Conservation (phyloP, 176 grass and related monocot species). For the Aegilops tauschii region DNA sequence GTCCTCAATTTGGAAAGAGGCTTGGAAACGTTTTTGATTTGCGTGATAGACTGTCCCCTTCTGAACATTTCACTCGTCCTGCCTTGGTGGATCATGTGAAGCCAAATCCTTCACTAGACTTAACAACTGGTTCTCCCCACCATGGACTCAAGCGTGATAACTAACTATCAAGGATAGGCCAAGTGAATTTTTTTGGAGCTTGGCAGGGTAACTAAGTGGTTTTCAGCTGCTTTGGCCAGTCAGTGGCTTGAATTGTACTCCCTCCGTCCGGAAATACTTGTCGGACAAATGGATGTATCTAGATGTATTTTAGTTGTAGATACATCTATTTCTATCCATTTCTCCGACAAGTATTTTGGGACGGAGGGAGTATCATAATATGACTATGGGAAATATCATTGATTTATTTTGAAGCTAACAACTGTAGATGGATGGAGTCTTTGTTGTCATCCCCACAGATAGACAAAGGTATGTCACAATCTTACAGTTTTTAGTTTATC, state of each 20-base stretch:
- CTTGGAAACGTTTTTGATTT: slow-evolving; percentile 74
- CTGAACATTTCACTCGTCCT: slow-evolving; percentile 55
- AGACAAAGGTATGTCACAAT: slow-evolving; percentile 23
- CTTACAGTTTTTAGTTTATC: background rate
- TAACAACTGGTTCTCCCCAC: slow-evolving; percentile 49
- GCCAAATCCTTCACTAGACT: slow-evolving; percentile 64
- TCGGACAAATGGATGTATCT: no score
- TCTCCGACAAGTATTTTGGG: no score
- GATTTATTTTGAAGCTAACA: slow-evolving; percentile 38
- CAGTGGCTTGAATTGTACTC: slow-evolving; percentile 30
- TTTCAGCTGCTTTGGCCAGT: slow-evolving; percentile 41
- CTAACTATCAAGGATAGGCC: slow-evolving; percentile 29
- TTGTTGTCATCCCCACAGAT: slow-evolving; percentile 35
- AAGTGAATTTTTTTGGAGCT: slow-evolving; percentile 34
- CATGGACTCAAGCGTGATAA: slow-evolving; percentile 38
- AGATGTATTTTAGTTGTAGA: no score
- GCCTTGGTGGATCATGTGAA: slow-evolving; percentile 54
- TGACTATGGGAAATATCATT: slow-evolving; percentile 40
- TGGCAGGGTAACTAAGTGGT: slow-evolving; percentile 18
- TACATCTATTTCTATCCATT: no score
- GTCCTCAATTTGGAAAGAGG: slow-evolving; percentile 73
- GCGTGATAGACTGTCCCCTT: slow-evolving; percentile 61
- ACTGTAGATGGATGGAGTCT: slow-evolving; percentile 37
- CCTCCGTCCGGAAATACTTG: no score
- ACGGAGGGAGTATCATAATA: slow-evolving; percentile 24